Evolutionary conservation across 2,329 filamentous ascomycete genomes (phyloP), one percentile per base, ranked within the genome.

Genomic region (Aspergillus sp.): DNA sequence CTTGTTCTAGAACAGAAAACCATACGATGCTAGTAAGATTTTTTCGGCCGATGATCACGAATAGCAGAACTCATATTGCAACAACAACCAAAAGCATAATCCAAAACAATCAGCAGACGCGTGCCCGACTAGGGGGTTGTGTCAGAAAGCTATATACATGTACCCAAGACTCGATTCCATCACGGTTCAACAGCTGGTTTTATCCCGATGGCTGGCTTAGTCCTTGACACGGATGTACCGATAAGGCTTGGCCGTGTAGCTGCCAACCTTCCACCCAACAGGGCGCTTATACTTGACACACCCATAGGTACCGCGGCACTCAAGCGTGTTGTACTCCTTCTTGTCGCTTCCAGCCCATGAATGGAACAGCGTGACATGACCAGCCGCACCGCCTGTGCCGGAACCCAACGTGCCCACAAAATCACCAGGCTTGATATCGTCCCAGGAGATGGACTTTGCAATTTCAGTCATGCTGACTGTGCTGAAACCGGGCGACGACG

Each of bases 261-360:
- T 64, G 52, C 59, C 62, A 56, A 59, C 59, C 46, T 54, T 54
- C 50, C 46, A 63, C 38, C 43, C 28, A 48, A 63, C 54, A 34
- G 60, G 54, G 28, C 63, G 63, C 60, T 63, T 58, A 22, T 65
- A 60, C 8, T 49, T 50, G 50, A 63, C 60, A 15, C 63, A 65
- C 28, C 63, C 63, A 47, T 65, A 63, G 17, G 63, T 65, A 22
- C 63, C 63, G 31, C 61, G 63, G 51, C 63, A 65, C 54, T 65
- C 63, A 43, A 65, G 57, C 3, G 63, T 65, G 31, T 65, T 65
- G 54, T 54, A 62, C 47, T 63, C 57, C 60, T 60, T 59, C 31
- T 64, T 56, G n/a, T 56, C 57, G 22, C 50, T 57, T 25, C 60
- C 63, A 22, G 48, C 53, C 63, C 63, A 64, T 6, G 63, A 64